A percentile compares a stretch with the other conserved stretches of the same genome.
Evolutionary conservation across 2,329 filamentous ascomycete species (phyloP).

Genomic region (Blastomyces gilchristii): DNA sequence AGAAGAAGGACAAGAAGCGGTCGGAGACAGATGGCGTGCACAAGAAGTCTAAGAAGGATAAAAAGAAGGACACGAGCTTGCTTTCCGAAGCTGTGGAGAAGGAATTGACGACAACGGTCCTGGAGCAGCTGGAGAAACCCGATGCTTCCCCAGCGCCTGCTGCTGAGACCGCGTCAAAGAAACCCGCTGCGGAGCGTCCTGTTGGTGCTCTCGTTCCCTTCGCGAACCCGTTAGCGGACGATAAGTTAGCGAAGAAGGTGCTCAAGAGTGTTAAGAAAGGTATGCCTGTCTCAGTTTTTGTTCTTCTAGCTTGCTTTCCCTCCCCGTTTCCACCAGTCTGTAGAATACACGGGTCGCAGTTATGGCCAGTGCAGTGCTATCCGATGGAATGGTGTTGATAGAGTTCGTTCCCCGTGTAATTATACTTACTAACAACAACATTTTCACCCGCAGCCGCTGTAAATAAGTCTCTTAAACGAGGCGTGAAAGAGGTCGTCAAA

Average conservation of each 20-base stretch:
- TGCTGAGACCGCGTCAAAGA: slow-evolving; percentile 19
- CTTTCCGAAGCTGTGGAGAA: slow-evolving; percentile 33
- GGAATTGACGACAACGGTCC: slow-evolving; percentile 29
- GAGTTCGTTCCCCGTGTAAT: neutral
- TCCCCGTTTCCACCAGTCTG: neutral
- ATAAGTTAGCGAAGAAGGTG: slow-evolving; percentile 43
- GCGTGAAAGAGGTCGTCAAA: slow-evolving; percentile 98
- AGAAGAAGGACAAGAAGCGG: slow-evolving; percentile 36
- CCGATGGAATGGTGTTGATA: neutral
- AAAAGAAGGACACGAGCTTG: slow-evolving; percentile 34
- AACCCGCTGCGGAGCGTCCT: slow-evolving; percentile 20
- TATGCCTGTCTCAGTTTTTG: slow-evolving; percentile 19
- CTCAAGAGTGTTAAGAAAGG: slow-evolving; percentile 45
- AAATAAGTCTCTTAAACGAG: slow-evolving; percentile 89
- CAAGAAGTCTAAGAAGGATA: slow-evolving; percentile 40
- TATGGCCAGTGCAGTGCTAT: neutral
- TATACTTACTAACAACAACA: slow-evolving; percentile 17
- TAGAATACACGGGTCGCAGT: neutral
- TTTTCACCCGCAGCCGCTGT: slow-evolving; percentile 62
- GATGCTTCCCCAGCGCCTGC: slow-evolving; percentile 17
- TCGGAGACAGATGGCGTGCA: slow-evolving; percentile 37
- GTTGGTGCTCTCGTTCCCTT: slow-evolving; percentile 41
- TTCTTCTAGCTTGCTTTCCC: neutral
- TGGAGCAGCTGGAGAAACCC: slow-evolving; percentile 27
- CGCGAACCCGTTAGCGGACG: slow-evolving; percentile 41